Conservation (phyloP, 139 green algal species). For the Coelastrella sp. region DNA sequence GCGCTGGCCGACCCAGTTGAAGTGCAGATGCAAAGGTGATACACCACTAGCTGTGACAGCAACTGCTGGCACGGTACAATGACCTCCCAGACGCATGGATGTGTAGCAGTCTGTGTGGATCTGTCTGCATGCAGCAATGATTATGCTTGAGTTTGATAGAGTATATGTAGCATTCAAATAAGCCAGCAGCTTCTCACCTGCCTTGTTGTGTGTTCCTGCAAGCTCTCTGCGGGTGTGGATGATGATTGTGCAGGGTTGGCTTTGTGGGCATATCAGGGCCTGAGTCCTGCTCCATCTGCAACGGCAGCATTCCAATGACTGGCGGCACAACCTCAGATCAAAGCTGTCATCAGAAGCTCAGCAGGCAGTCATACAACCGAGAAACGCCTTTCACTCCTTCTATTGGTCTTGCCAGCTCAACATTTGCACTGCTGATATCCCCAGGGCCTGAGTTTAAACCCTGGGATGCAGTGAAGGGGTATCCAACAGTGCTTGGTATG, state of each 20-base stretch:
- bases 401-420: conserved; percentile 48
- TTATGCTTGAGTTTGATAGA: no score
- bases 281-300: conserved; percentile 17
- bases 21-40: conserved; percentile 21
- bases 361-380: conserved; percentile 58
- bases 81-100: no score
- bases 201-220: background rate
- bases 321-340: background rate
- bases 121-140: no score
- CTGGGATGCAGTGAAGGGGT: conserved; percentile 22
- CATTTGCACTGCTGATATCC: conserved; percentile 54
- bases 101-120: no score
- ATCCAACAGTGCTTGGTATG: background rate
- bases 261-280: conserved; percentile 16
- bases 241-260: background rate
- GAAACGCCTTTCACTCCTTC: conserved; percentile 37
- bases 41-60: no score
- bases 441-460: conserved; percentile 20
- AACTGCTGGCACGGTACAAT: no score
- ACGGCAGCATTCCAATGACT: background rate
- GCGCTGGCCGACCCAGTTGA: conserved; percentile 29
- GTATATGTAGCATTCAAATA: no score
- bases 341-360: conserved; percentile 59
- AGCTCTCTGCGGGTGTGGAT: background rate
- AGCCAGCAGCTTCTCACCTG: background rate